Base-by-base conservation (phyloP, 768 basidiomycete species). In the Lyophyllum semitale region DNA sequence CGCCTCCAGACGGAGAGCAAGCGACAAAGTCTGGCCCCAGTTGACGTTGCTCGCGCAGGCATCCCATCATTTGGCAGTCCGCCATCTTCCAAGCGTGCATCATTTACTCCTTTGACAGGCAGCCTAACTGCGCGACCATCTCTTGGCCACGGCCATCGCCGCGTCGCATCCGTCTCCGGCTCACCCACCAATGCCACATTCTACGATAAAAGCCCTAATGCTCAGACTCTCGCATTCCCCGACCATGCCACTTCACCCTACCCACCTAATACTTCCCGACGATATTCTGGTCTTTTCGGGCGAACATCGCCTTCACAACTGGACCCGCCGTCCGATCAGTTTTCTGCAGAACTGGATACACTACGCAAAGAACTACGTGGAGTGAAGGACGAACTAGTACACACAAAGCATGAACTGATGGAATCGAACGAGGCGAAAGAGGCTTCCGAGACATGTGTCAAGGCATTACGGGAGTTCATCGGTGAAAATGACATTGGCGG, bases 381-480 rank as follows among this genome's bases (percentile, higher is more conserved):
- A 1, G 60, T 87, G 53, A 84, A 84, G 61, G 68, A 77, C 22
- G 83, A 89, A 51, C 69, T 95, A 17, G 84, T 87, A 30, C 82
- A 79, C 27, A 76, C 81, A 17, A 83, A 82, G 62, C 80, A 83
- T 57, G 89, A 93, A 55, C 72, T 96, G 43, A 75, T 66, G 35
- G 94, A 96, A 65, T 79, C 86, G 1, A 87, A 83, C 57, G 95
- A 98, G 70, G 93, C 91, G 2, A 79, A 85, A 45, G 87, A 93
- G 65, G 95, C 95, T 3, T 91, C 89, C 32, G 94, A 98, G 60
- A 82, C 82, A 0, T 95, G 93, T 66, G 84, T 91, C 59, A 85
- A 83, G 51, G 91, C 89, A 0, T 75, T 98, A 40, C 80, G 94
- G 33, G 88, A 85, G 54, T 98, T 89, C 66, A 92, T 93, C 59